These are phyloP conservation scores for Solanum hybrid DNA, from an alignment of 305 asterid species.

Conservation along the genomic window DNA sequence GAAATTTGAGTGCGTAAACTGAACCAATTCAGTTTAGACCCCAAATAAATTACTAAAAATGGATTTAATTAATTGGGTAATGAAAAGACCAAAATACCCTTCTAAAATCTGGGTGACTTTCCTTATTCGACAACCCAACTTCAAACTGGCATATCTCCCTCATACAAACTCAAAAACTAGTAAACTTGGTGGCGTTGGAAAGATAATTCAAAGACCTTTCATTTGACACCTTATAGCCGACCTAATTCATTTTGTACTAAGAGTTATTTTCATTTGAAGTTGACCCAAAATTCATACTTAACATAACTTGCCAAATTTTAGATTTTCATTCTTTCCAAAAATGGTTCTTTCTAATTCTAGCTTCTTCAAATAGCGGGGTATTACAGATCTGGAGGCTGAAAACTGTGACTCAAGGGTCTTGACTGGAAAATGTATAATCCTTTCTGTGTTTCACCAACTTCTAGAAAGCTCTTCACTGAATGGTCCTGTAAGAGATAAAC, in stretches of 20 bases:
- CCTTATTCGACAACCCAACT: neutral
- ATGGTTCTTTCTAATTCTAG: neutral
- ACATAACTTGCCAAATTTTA: neutral
- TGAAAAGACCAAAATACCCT: neutral
- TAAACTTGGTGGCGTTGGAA: neutral
- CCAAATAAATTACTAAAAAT: neutral
- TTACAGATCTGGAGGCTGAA: neutral
- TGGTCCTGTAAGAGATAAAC: neutral
- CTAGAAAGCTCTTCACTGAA: neutral
- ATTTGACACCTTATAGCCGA: neutral
- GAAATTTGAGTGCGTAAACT: neutral
- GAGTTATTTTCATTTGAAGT: neutral
- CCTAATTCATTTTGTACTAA: neutral
- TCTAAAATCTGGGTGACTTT: neutral
- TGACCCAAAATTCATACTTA: neutral
- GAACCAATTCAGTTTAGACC: neutral
- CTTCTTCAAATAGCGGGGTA: neutral
- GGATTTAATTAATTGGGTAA: neutral
- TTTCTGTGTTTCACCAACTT: neutral
- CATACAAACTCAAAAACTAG: neutral
- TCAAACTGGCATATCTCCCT: neutral
- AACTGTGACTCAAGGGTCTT: neutral
- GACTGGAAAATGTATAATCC: no score
- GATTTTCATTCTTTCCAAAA: neutral
- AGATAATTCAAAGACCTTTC: neutral